phyloP scores from a whole-genome alignment of 2,329 filamentous ascomycete species.

The Colletotrichum euphorbiae region DNA sequence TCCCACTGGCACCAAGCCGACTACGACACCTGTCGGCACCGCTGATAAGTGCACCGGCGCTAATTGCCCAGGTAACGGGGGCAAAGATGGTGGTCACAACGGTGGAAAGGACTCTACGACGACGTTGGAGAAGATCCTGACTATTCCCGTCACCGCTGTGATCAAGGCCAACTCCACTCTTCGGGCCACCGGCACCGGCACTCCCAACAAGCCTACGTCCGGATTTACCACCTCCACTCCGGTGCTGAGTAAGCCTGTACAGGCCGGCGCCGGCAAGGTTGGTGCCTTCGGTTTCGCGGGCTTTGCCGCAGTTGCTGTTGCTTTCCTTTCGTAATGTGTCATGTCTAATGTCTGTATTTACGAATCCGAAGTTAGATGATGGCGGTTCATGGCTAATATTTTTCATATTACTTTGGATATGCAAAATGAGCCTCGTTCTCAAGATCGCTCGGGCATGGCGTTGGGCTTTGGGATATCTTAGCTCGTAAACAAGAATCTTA shows the following conservation, averaged over 20 bases:
- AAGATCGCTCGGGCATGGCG: neutral
- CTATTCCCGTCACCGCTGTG: slow-evolving; percentile 19
- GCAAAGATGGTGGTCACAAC: neutral
- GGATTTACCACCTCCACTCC: slow-evolving; percentile 7
- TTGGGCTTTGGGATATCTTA: neutral
- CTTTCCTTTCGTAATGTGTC: slow-evolving; percentile 23
- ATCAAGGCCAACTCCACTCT: slow-evolving; percentile 34
- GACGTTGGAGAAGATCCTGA: slow-evolving; percentile 25
- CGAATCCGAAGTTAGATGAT: neutral
- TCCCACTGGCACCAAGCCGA: slow-evolving; percentile 21
- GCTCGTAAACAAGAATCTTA: neutral
- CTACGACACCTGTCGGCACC: slow-evolving; percentile 1
- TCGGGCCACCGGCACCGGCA: slow-evolving; percentile 13
- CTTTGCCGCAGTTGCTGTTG: slow-evolving; percentile 41
- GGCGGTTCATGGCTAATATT: neutral
- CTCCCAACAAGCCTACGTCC: slow-evolving; percentile 20
- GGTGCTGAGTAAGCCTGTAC: slow-evolving; percentile 32
- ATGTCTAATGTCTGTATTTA: neutral
- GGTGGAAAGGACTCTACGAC: slow-evolving; percentile 11
- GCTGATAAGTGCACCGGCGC: slow-evolving; percentile 10
- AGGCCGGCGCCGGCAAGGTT: slow-evolving; percentile 37
- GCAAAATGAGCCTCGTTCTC: neutral
- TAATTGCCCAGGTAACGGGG: slow-evolving; percentile 1
- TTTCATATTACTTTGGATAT: slow-evolving; percentile 11
- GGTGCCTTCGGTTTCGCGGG: slow-evolving; percentile 32